Conservation (phyloP, 495 filamentous ascomycete genomes). For the Penicillium nucicola region DNA sequence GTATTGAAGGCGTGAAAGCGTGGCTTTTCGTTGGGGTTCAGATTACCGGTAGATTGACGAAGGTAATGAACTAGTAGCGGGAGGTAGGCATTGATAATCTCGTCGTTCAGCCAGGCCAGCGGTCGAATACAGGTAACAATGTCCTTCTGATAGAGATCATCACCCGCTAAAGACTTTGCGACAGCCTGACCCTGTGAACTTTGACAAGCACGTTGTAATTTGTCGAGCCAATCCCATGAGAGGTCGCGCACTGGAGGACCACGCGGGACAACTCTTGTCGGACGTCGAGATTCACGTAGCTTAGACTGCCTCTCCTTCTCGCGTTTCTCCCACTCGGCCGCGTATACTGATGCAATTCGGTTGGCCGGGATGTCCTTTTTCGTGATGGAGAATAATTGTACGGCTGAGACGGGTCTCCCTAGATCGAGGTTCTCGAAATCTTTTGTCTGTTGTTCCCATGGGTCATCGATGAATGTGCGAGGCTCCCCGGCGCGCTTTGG, state of each 20-base stretch:
- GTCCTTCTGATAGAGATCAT: conserved; percentile 56
- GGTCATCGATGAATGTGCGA: conserved; percentile 19
- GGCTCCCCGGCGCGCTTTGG: conserved; percentile 6
- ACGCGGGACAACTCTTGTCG: conserved; percentile 18
- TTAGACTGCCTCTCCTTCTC: conserved; percentile 10
- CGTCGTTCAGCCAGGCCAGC: conserved; percentile 76
- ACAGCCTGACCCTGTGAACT: conserved; percentile 22
- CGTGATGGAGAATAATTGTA: conserved; percentile 27
- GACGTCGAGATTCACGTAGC: conserved; percentile 13
- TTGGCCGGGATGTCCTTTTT: conserved; percentile 26
- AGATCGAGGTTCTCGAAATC: conserved; percentile 16
- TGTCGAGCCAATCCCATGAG: conserved; percentile 40
- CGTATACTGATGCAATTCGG: conserved; percentile 33
- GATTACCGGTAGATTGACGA: conserved; percentile 47
- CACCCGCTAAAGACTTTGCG: conserved; percentile 51
- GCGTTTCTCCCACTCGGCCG: conserved; percentile 25
- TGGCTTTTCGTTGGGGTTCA: conserved; percentile 47
- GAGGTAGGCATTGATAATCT: conserved; percentile 71
- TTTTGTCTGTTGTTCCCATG: conserved; percentile 17
- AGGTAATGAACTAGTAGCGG: conserved; percentile 56
- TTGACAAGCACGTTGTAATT: conserved; percentile 32
- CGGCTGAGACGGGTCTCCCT: conserved; percentile 36
- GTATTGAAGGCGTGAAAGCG: conserved; percentile 68
- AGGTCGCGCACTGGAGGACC: conserved; percentile 44
- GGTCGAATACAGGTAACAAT: conserved; percentile 55